Base-by-base conservation (phyloP, 441 rosid species). In the Aquilaria agallochum region DNA sequence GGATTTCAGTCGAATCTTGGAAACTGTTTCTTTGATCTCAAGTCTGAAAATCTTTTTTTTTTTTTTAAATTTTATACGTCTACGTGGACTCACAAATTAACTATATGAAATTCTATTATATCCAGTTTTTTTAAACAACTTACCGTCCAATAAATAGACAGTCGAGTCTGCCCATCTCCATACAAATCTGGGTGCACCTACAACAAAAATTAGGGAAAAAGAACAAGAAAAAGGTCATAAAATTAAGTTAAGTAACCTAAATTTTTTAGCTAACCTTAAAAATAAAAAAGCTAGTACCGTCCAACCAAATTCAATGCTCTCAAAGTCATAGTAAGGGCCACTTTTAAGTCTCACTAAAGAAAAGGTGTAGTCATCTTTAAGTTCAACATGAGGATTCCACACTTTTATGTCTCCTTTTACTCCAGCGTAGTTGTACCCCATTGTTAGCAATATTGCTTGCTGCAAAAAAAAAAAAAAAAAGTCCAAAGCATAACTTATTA, bases 271-370 rank as follows among this genome's bases (percentile, higher is more conserved):
- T 8, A 36, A 36, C 5, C 42, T 36, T 36, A 36, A 3, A 36
- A 36, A 36, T 3, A 36, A 36, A 8, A 36, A 3, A 36, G 42
- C 6, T 36, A 36, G 5, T 50, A 88, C 95, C 79, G 76, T 70
- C 96, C 96, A 91, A 59, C 97, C 94, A 32, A 78, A 77, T 75
- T 85, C 85, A 4, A 86, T 36, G 61, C 78, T 76, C 67, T 91
- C 97, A 67, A 68, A 88, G 50, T 27, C 31, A 30, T 67, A 31
- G 50, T 63, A 64, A 55, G 83, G 76, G 2, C 94, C 96, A 55
- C 50, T 70, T 61, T 57, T 59, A n/a, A 91, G 78, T 55, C 84
- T 72, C 11, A 90, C 67, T 48, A 69, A 81, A 50, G 84, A 75
- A 66, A 76, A 66, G 57, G 76, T 80, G 52, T 72, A 88, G 63